Evolutionary conservation across 305 asterid species (phyloP).

Genomic region (Fraxinus floribunda): DNA sequence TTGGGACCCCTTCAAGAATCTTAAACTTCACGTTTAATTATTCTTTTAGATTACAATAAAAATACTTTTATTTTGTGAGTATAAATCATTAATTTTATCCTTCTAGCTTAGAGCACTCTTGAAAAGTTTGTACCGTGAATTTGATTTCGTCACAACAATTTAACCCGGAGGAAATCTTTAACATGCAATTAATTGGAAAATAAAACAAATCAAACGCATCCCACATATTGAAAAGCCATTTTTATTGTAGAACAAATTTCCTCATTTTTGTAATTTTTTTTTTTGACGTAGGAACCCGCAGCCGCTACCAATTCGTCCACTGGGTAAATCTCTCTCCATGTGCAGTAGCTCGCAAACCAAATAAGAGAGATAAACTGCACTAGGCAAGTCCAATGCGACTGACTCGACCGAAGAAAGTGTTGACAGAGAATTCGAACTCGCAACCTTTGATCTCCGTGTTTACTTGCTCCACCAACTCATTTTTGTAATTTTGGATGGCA

Average conservation of each 20-base stretch:
- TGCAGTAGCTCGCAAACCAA: too few relatives aligned
- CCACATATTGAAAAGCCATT: background rate
- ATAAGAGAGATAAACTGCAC: too few relatives aligned
- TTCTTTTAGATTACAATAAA: too few relatives aligned
- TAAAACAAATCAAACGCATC: too few relatives aligned
- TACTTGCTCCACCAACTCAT: too few relatives aligned
- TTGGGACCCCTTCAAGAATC: conserved; percentile 1
- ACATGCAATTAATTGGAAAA: background rate
- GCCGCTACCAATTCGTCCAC: too few relatives aligned
- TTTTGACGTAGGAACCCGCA: too few relatives aligned
- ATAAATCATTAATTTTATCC: background rate
- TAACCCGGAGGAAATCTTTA: background rate
- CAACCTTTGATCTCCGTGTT: too few relatives aligned
- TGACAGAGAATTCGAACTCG: too few relatives aligned
- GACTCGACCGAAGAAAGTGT: too few relatives aligned
- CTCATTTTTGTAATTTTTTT: background rate
- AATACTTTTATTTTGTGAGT: background rate
- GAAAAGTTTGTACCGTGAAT: background rate
- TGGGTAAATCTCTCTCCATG: too few relatives aligned
- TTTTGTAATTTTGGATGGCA: background rate
- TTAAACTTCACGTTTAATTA: background rate
- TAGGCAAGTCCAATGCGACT: too few relatives aligned
- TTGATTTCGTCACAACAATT: background rate
- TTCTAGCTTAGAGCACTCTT: background rate
- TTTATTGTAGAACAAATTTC: background rate